Percentiles rank a stretch among this genome's conserved stretches.
These are phyloP conservation scores for Kwoniella sp. DNA, from an alignment of 768 basidiomycete genomes.

Conservation along the genomic window DNA sequence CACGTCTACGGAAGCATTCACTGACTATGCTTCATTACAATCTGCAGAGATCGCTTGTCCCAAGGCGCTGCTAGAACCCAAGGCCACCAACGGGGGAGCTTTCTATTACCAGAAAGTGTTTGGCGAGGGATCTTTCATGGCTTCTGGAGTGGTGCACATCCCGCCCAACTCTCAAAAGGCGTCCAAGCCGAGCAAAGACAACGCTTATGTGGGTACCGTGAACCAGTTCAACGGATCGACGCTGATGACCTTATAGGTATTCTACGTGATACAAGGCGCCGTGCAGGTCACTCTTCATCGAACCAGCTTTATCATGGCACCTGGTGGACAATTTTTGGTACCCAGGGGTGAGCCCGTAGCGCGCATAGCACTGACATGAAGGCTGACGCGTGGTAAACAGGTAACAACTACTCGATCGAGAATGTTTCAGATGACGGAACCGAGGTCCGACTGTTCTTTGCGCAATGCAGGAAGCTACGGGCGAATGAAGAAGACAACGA, in stretches of 20 bases:
- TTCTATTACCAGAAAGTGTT: constrained; percentile 92
- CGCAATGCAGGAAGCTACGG: constrained; percentile 63
- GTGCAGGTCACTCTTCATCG: constrained; percentile 80
- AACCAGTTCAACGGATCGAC: neutral
- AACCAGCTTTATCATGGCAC: constrained; percentile 68
- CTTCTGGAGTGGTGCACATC: constrained; percentile 79
- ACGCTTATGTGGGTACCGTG: constrained; percentile 68
- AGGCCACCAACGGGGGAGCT: constrained; percentile 59
- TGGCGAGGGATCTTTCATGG: constrained; percentile 83
- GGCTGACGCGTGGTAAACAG: constrained; percentile 50
- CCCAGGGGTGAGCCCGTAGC: constrained; percentile 64
- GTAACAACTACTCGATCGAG: constrained; percentile 84
- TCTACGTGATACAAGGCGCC: constrained; percentile 81
- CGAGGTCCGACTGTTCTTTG: constrained; percentile 81
- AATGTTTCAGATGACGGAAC: constrained; percentile 56
- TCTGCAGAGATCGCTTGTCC: constrained; percentile 73
- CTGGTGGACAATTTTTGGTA: constrained; percentile 82
- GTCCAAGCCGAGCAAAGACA: constrained; percentile 83
- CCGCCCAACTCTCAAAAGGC: constrained; percentile 77
- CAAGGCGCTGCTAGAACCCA: constrained; percentile 62
- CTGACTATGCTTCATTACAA: neutral
- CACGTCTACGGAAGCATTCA: neutral
- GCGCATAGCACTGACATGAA: neutral
- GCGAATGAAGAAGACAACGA: too few species aligned
- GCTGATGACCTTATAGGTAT: constrained; percentile 54